A percentile compares a stretch with the other conserved stretches of the same genome.
Conservation (phyloP, 2,329 filamentous ascomycete genomes). For the Diaporthe citriasiana region DNA sequence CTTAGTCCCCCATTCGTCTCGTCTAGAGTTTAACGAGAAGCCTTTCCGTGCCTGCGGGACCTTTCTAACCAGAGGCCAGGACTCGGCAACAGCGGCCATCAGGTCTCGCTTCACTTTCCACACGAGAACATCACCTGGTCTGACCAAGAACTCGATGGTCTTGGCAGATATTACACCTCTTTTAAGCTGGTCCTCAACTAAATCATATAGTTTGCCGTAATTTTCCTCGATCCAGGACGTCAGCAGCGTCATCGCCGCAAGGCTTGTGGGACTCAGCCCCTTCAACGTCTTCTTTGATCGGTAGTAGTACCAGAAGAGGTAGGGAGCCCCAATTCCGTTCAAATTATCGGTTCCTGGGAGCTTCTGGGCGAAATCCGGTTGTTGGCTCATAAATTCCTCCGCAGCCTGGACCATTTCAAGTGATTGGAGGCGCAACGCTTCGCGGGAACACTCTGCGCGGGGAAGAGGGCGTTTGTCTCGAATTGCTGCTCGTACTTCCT, state of each 20-base stretch:
- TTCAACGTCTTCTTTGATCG: neutral
- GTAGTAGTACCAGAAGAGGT: conserved; percentile 2
- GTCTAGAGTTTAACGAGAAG: neutral
- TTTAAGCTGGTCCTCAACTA: neutral
- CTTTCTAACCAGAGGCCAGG: neutral
- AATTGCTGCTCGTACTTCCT: neutral
- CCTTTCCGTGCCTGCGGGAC: neutral
- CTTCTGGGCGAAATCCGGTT: neutral
- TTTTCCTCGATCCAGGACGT: neutral
- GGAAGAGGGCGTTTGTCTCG: neutral
- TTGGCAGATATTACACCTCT: neutral
- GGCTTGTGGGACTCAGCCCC: neutral
- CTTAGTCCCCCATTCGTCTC: neutral
- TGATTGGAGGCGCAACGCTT: neutral
- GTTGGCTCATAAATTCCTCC: neutral
- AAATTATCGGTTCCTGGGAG: neutral
- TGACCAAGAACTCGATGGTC: neutral
- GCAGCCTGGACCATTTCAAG: neutral
- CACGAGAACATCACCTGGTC: neutral
- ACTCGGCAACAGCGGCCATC: neutral
- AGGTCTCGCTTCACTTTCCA: neutral
- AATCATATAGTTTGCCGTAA: neutral
- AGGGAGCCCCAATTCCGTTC: neutral
- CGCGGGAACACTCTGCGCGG: neutral
- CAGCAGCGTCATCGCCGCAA: neutral